Evolutionary conservation across 768 basidiomycete species (phyloP).

Genomic region (Amanita brunnescens): DNA sequence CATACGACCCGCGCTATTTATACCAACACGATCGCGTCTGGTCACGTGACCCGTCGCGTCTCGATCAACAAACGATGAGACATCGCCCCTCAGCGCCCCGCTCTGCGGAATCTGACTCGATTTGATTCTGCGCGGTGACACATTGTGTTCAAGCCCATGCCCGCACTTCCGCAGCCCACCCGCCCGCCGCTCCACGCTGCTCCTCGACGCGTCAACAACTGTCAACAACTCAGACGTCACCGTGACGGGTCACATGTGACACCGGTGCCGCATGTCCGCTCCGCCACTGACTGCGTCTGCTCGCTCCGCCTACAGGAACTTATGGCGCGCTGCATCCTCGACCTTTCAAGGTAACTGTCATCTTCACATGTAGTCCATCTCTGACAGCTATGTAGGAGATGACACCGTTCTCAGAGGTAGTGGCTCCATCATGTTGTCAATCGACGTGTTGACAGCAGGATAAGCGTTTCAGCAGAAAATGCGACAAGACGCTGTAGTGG

Average conservation of each 20-base stretch:
- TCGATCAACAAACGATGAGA: slow-evolving; percentile 30
- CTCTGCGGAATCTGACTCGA: not conserved
- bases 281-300: slow-evolving; percentile 51
- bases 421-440: not conserved
- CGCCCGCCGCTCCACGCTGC: not conserved
- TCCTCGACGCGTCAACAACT: slow-evolving; percentile 1
- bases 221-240: not conserved
- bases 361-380: not conserved
- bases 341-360: slow-evolving; percentile 53
- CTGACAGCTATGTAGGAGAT: slow-evolving; percentile 38
- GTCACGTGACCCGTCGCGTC: slow-evolving; percentile 29
- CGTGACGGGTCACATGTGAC: not conserved
- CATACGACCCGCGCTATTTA: slow-evolving; percentile 29
- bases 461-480: slow-evolving; percentile 71
- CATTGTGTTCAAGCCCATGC: no score
- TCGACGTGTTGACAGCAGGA: not conserved
- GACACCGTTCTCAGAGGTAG: slow-evolving; percentile 44
- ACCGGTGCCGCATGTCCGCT: slow-evolving; percentile 36
- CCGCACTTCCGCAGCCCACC: no score
- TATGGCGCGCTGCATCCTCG: slow-evolving; percentile 54
- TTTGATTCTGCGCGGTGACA: no score
- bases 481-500: slow-evolving; percentile 44
- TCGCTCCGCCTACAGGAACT: slow-evolving; percentile 64
- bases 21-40: slow-evolving; percentile 36
- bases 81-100: not conserved